Evolutionary conservation across 2,329 filamentous ascomycete species (phyloP), one percentile per base, ranked within the genome.

Genomic region (Endoconidiophora laricicola): DNA sequence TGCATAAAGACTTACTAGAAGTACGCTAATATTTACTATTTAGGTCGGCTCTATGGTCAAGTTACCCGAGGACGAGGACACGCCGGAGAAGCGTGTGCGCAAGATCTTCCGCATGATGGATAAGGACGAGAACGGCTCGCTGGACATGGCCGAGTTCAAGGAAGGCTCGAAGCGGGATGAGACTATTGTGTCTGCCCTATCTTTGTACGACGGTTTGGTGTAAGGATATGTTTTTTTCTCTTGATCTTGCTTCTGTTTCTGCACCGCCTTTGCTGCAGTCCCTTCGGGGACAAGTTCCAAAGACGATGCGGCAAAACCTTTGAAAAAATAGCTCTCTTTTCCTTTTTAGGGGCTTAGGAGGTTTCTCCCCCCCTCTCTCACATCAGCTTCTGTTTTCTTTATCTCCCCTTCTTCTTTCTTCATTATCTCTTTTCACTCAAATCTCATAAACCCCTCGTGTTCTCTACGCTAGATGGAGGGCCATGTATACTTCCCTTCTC

Each of bases 41-140:
- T 57, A 95, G 88, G 88, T 95, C 60, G 91, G 91, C 57, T 94
- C 88, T 48, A 98, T 98, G 91, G 91, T 98, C 60, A 96, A 96
- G 68, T 75, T 98, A 42, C 91, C 91, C 48, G 87, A 95, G 66
- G 91, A 98, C 68, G 91, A 98, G 71, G 90, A 98, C 68, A 98
- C 91, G 52, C 91, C 91, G 16, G 90, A 96, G 73, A 98, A 98
- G 73, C 83, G 91, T 56, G 91, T 98, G 55, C 80, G 75, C 67
- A 98, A 98, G 74, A 96, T 98, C 66, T 98, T 98, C 74, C 76
- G 83, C 61, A 96, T 96, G 91, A 98, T 98, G 91, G 91, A 98
- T 73, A 98, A 98, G 75, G 91, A 98, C 65, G 90, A 96, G 70
- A 96, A 96, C 63, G 91, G 90, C 59, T 93, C 85, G 62, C 70